Base-by-base conservation (phyloP, 192 early-diverging fungal genomes). In the Backusella psychrophila region DNA sequence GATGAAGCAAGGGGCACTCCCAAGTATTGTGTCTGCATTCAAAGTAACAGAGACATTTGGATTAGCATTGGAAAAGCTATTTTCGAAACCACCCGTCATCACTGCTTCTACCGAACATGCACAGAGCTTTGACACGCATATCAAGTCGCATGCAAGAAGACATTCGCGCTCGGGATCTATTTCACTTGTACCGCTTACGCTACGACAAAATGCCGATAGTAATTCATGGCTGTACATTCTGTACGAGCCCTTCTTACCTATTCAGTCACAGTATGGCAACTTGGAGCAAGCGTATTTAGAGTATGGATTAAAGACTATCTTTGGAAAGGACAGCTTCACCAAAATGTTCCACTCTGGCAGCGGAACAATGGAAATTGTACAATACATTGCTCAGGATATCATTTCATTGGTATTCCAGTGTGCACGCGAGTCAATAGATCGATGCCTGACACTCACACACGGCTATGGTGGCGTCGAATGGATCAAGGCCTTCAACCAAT, bases 171-270 rank as follows among this genome's bases (percentile, higher is more conserved):
- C 67, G 14, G 77, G 35, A 31, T 73, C 79, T 1, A 33, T 75
- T 41, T 79, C 81, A 0, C 36, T 73, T 21, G 33, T 73, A 17
- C 77, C 81, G 11, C 38, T 81, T 3, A 69, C 71, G 0, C 63
- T 78, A 15, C 78, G 84, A 19, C 46, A 83, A 17, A 63, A 63
- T 29, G 75, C 77, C 1, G 84, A 86, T 76, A 76, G 81, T 38
- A 80, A 82, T 38, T 81, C 80, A 6, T 94, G 92, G 92, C 86
- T 89, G 0, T 81, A 80, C 35, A 77, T 87, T 5, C 71, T 93
- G 3, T 92, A 91, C 52, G 91, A 94, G 23, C 83, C 90, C 0
- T 94, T 94, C 74, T 77, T 87, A 49, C 63, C 84, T 0, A 90
- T 85, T 72, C 92, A 93, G 59, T 84, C 88, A 69, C 79, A 88